Evolutionary conservation across 768 basidiomycete genomes (phyloP).

Genomic region (Agaricus subrufescens): DNA sequence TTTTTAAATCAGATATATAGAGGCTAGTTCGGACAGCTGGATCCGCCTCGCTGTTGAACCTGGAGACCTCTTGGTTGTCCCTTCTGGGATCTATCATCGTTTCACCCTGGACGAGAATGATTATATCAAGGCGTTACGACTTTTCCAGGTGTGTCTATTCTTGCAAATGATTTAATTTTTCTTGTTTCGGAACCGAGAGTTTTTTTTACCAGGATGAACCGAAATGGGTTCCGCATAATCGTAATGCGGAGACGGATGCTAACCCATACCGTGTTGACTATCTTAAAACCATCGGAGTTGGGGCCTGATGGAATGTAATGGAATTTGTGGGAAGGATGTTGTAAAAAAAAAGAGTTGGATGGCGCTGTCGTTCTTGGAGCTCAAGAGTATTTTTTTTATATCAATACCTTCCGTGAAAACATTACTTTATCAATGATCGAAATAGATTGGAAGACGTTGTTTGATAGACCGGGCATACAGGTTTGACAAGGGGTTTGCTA

Average conservation of each 20-base stretch:
- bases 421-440: too few species aligned
- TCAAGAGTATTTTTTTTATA: too few species aligned
- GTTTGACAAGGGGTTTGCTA: too few species aligned
- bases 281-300: slow-evolving; percentile 43
- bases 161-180: not conserved
- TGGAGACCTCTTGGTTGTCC: slow-evolving; percentile 84
- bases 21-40: slow-evolving; percentile 68
- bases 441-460: too few species aligned
- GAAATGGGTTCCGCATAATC: slow-evolving; percentile 81
- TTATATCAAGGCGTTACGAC: slow-evolving; percentile 68
- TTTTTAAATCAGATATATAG: slow-evolving; percentile 26
- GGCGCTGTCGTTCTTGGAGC: too few species aligned
- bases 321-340: too few species aligned
- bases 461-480: too few species aligned
- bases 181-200: not conserved
- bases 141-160: slow-evolving; percentile 64
- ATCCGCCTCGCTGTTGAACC: slow-evolving; percentile 71
- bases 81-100: slow-evolving; percentile 91
- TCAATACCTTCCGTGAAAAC: too few species aligned
- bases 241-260: slow-evolving; percentile 53
- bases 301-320: slow-evolving; percentile 20
- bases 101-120: slow-evolving; percentile 84
- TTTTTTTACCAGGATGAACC: slow-evolving; percentile 69
- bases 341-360: too few species aligned
- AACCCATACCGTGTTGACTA: slow-evolving; percentile 65